These are phyloP conservation scores for Phaffomyces opuntiae DNA, from an alignment of 805 yeast species.

Conservation along the genomic window DNA sequence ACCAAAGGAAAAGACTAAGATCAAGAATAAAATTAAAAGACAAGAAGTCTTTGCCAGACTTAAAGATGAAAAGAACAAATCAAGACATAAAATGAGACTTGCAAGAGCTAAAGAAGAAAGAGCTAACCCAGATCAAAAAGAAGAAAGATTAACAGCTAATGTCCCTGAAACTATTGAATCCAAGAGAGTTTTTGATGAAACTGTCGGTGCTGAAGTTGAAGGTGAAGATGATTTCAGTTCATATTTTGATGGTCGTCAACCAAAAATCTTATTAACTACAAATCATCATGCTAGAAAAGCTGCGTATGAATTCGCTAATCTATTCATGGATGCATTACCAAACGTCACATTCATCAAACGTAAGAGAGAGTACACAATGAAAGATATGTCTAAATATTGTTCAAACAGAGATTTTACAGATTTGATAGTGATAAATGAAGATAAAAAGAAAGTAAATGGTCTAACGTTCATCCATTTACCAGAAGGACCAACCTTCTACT, in stretches of 20 bases:
- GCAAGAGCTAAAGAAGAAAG: constrained; percentile 84
- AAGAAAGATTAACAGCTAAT: constrained; percentile 52
- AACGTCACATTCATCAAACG: constrained; percentile 82
- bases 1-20: constrained; percentile 32
- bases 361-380: constrained; percentile 74
- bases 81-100: constrained; percentile 69
- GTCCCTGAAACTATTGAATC: constrained; percentile 24
- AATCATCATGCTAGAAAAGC: constrained; percentile 77
- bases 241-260: constrained; percentile 32
- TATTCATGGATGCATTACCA: constrained; percentile 78
- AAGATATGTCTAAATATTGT: constrained; percentile 82
- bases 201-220: constrained; percentile 21
- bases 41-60: constrained; percentile 69
- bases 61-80: constrained; percentile 68
- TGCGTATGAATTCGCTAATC: constrained; percentile 87
- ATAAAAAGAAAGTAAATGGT: constrained; percentile 87
- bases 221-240: constrained; percentile 25
- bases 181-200: constrained; percentile 23
- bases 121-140: constrained; percentile 73
- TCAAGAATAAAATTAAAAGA: constrained; percentile 74
- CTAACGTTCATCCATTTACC: constrained; percentile 91
- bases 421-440: constrained; percentile 85
- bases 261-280: constrained; percentile 87
- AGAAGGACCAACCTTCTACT: constrained; percentile 91
- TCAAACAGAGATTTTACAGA: constrained; percentile 82